A percentile compares a stretch with the other conserved stretches of the same genome.
phyloP scores from a whole-genome alignment of 202 grass and related monocot genomes.

The Zizania palustris region DNA sequence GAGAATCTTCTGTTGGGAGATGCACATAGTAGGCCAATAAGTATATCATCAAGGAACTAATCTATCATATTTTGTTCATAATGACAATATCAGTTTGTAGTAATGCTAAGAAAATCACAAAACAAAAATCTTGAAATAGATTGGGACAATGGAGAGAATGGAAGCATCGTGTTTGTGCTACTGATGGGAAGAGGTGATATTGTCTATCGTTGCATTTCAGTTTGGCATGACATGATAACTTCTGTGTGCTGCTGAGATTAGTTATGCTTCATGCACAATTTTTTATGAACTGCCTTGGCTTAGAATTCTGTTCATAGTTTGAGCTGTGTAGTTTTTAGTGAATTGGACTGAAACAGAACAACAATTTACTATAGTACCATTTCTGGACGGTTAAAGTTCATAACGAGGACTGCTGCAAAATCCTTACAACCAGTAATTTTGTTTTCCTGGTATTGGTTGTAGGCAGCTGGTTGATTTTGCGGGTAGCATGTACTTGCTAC shows the following conservation, averaged over 20 bases:
- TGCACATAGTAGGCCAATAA: not conserved
- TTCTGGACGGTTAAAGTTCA: not conserved
- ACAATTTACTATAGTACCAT: not conserved
- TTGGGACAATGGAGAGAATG: not conserved
- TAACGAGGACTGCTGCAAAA: not conserved
- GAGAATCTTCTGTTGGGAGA: not conserved
- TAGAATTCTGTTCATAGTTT: conserved; percentile 25
- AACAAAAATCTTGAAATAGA: conserved; percentile 12
- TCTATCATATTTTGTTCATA: not conserved
- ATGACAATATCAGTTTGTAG: conserved; percentile 3
- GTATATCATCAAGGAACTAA: not conserved
- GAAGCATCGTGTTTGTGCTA: not conserved
- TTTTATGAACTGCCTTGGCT: not conserved
- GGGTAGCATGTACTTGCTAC: not conserved
- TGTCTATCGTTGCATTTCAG: conserved; percentile 11
- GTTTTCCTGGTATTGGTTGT: not conserved
- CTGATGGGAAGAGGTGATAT: not conserved
- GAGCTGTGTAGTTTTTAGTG: conserved; percentile 11
- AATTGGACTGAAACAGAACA: not conserved
- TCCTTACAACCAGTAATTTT: not conserved
- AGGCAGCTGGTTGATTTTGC: not conserved
- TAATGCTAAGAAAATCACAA: conserved; percentile 10
- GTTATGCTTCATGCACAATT: conserved; percentile 1
- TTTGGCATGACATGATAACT: not conserved
- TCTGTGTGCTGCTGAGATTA: not conserved